Conservation (phyloP, 2,329 filamentous ascomycete species). For the Xylariaceae sp. region DNA sequence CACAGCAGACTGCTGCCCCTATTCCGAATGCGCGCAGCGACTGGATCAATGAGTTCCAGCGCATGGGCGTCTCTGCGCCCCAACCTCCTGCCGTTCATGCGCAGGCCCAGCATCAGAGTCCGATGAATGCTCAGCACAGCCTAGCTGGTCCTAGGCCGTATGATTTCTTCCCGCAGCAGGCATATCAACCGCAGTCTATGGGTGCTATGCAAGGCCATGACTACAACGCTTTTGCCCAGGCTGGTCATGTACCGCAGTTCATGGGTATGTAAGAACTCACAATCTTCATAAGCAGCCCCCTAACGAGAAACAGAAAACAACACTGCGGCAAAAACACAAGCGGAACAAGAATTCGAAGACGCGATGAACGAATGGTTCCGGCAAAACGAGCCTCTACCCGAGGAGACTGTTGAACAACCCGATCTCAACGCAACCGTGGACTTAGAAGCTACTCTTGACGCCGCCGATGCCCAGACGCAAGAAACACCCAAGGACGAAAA, state of each 20-base stretch:
- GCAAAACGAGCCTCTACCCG: constrained; percentile 16
- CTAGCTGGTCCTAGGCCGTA: not conserved
- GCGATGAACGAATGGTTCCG: constrained; percentile 24
- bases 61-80: constrained; percentile 35
- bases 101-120: not conserved
- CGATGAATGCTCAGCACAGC: not conserved
- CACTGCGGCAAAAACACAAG: constrained; percentile 2
- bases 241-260: not conserved
- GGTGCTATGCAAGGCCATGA: constrained; percentile 2
- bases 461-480: not conserved
- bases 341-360: constrained; percentile 16
- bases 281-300: not conserved
- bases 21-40: constrained; percentile 14
- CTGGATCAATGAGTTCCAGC: constrained; percentile 43
- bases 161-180: not conserved
- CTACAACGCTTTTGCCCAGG: constrained; percentile 46
- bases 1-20: not conserved
- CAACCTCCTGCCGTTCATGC: not conserved
- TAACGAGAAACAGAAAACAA: not conserved
- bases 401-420: not conserved
- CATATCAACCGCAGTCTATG: not conserved
- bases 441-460: not conserved
- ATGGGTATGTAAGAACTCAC: constrained; percentile 5
- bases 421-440: constrained; percentile 6
- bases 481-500: constrained; percentile 21